Evolutionary conservation across 768 basidiomycete genomes (phyloP).

Genomic region (Tulasnella sp.): DNA sequence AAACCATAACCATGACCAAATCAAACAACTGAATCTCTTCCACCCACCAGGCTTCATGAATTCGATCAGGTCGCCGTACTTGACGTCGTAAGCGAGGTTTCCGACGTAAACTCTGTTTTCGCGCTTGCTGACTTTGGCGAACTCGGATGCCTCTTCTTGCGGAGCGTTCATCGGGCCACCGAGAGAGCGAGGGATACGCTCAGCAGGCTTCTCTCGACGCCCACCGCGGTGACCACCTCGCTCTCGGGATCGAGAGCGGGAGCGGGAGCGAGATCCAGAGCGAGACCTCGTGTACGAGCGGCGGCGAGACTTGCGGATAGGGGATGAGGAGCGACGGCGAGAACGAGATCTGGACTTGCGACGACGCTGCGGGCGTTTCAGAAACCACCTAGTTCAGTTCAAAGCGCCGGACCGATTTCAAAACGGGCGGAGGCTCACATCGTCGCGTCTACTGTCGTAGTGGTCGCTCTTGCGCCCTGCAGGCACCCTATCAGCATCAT

Average conservation of each 20-base stretch:
- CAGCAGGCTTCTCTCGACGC: slow-evolving; percentile 47
- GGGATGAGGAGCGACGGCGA: slow-evolving; percentile 48
- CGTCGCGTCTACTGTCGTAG: slow-evolving; percentile 81
- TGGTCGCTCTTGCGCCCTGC: slow-evolving; percentile 57
- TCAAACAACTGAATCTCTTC: slow-evolving; percentile 29
- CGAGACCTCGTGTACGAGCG: slow-evolving; percentile 38
- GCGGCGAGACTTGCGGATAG: slow-evolving; percentile 39
- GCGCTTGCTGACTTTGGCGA: slow-evolving; percentile 93
- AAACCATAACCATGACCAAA: slow-evolving; percentile 36
- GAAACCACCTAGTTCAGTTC: slow-evolving; percentile 51
- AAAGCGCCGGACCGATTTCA: background rate
- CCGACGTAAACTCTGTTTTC: slow-evolving; percentile 99
- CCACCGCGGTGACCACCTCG: slow-evolving; percentile 52
- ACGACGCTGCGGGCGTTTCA: slow-evolving; percentile 56
- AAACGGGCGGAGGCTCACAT: slow-evolving; percentile 54
- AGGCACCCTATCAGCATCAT: background rate
- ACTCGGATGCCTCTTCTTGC: slow-evolving; percentile 92
- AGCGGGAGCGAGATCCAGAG: slow-evolving; percentile 63
- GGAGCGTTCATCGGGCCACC: slow-evolving; percentile 89
- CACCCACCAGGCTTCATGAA: slow-evolving; percentile 84
- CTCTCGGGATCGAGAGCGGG: slow-evolving; percentile 54
- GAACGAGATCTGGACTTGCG: slow-evolving; percentile 57
- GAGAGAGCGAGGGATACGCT: slow-evolving; percentile 75
- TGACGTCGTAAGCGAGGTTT: slow-evolving; percentile 98
- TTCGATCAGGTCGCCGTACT: slow-evolving; percentile 98